Conservation (phyloP, 2,329 filamentous ascomycete species). For the Scedosporium boydii region DNA sequence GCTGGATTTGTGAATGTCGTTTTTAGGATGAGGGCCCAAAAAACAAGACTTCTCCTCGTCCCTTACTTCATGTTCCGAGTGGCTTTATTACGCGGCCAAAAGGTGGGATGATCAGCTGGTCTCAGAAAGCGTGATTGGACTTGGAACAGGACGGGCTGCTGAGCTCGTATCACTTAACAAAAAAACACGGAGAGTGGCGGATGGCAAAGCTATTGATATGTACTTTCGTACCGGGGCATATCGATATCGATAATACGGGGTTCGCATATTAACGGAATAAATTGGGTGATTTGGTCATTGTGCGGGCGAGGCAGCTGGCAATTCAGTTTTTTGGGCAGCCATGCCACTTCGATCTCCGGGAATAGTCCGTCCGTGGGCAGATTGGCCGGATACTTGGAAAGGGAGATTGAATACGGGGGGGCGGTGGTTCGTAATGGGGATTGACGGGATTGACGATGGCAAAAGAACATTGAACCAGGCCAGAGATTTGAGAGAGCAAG, state of each 20-base stretch:
- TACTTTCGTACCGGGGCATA: not conserved
- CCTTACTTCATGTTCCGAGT: not conserved
- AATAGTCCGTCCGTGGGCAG: not conserved
- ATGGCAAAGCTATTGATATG: not conserved
- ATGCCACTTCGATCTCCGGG: not conserved
- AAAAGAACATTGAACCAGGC: no score
- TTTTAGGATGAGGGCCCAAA: no score
- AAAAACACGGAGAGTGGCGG: not conserved
- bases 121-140: not conserved
- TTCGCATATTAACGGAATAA: conserved; percentile 1
- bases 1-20: no score
- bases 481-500: not conserved
- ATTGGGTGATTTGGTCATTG: not conserved
- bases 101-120: not conserved
- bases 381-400: not conserved
- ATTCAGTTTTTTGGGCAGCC: not conserved
- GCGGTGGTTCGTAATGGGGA: not conserved
- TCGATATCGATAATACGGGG: not conserved
- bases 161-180: not conserved
- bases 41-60: not conserved
- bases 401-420: not conserved
- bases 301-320: not conserved
- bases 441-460: not conserved
- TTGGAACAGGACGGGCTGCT: not conserved
- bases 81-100: not conserved